Percentiles rank a stretch among this genome's conserved stretches.
Evolutionary conservation across 192 early-diverging fungal species (phyloP).

Genomic region (Glomus cerebriforme): DNA sequence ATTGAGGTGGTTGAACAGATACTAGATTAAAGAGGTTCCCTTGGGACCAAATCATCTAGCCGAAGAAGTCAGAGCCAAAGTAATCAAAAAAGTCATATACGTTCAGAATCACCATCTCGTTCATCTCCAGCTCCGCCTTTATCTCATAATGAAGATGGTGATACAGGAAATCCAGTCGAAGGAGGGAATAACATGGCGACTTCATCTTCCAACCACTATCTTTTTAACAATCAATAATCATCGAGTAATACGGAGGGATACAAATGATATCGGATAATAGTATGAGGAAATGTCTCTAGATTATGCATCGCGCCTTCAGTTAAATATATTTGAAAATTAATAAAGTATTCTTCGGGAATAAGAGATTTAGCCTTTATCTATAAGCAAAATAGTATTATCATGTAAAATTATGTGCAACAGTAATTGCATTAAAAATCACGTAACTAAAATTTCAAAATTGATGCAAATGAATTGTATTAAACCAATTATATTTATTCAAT

Average conservation of each 20-base stretch:
- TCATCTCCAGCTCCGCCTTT: too few species aligned
- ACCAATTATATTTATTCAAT: background rate
- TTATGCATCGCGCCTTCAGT: conserved; percentile 2
- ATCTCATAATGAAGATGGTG: too few species aligned
- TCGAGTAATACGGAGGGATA: background rate
- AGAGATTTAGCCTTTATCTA: conserved; percentile 10
- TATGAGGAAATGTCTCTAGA: conserved; percentile 11
- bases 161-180: too few species aligned
- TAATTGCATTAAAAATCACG: conserved; percentile 8
- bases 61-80: too few species aligned
- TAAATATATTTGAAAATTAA: conserved; percentile 17
- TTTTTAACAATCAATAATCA: background rate
- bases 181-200: too few species aligned
- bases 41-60: too few species aligned
- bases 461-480: conserved; percentile 10
- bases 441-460: conserved; percentile 11
- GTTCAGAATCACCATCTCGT: too few species aligned
- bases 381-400: conserved; percentile 13
- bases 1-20: too few species aligned
- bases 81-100: too few species aligned
- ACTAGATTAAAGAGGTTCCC: too few species aligned
- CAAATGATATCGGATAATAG: background rate
- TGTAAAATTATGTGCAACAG: conserved; percentile 11
- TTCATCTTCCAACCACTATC: too few species aligned
- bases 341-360: conserved; percentile 8